Conservation (phyloP, 169 alveolate species). For the Miamiensis avidus region DNA sequence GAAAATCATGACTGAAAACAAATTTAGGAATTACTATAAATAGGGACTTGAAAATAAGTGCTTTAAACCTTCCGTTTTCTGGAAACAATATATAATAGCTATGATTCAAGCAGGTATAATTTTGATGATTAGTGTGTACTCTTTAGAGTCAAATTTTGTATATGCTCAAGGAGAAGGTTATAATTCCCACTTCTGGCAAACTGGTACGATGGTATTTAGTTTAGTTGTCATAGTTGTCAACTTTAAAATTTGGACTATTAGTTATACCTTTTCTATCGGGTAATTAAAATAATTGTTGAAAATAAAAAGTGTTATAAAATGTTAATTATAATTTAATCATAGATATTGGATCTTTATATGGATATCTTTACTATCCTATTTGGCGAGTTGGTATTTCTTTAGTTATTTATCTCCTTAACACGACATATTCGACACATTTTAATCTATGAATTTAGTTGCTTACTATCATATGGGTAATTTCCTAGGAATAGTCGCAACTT, state of each 20-base stretch:
- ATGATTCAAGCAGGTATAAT: constrained; percentile 19
- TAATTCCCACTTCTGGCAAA: background rate
- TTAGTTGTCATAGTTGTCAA: constrained; percentile 48
- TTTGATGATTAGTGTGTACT: constrained; percentile 18
- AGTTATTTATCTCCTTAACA: too few relatives aligned
- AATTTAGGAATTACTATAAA: constrained; percentile 21
- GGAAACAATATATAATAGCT: constrained; percentile 30
- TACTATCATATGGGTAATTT: too few relatives aligned
- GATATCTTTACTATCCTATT: too few relatives aligned
- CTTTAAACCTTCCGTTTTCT: constrained; percentile 1
- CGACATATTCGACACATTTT: too few relatives aligned
- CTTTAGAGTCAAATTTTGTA: background rate
- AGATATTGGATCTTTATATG: too few relatives aligned
- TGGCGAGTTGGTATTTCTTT: too few relatives aligned
- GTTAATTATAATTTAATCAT: too few relatives aligned
- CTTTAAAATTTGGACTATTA: constrained; percentile 39
- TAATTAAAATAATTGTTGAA: too few relatives aligned
- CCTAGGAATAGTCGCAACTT: too few relatives aligned
- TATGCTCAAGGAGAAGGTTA: background rate
- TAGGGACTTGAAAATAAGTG: constrained; percentile 40
- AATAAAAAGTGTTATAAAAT: too few relatives aligned
- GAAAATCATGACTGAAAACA: background rate
- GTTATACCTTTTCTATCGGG: constrained; percentile 5
- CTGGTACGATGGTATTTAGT: constrained; percentile 54
- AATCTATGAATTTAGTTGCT: too few relatives aligned